Conservation (phyloP, 306 rosid genomes). For the Ochetophila trinervis region DNA sequence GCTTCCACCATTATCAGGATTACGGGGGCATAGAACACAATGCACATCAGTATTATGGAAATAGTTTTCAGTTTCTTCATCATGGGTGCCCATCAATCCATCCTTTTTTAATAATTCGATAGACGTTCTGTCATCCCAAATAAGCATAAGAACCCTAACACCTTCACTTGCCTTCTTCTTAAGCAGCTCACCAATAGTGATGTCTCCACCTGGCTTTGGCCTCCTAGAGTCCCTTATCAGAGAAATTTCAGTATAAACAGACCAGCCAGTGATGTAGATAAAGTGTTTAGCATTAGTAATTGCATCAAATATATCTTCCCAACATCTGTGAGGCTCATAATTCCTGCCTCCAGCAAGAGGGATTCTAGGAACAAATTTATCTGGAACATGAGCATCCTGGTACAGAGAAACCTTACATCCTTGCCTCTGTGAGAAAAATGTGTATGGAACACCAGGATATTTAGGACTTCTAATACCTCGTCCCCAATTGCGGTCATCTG, state of each 20-base stretch:
- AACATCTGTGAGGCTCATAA: slow-evolving; percentile 47
- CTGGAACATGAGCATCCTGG: slow-evolving; percentile 52
- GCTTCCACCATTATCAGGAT: slow-evolving; percentile 48
- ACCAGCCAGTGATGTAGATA: slow-evolving; percentile 55
- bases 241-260: slow-evolving; percentile 39
- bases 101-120: slow-evolving; percentile 34
- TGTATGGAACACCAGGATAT: slow-evolving; percentile 52
- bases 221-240: slow-evolving; percentile 44
- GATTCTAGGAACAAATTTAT: slow-evolving; percentile 39
- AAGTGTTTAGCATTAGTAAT: slow-evolving; percentile 47
- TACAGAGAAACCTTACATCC: slow-evolving; percentile 44
- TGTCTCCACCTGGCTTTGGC: slow-evolving; percentile 46
- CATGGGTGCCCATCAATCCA: slow-evolving; percentile 54
- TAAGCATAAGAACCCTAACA: slow-evolving; percentile 45
- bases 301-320: slow-evolving; percentile 55
- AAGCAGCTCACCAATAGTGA: slow-evolving; percentile 39
- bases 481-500: slow-evolving; percentile 42
- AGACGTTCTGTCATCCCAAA: slow-evolving; percentile 54
- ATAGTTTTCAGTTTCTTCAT: slow-evolving; percentile 40
- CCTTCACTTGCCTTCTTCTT: slow-evolving; percentile 50
- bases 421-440: slow-evolving; percentile 41
- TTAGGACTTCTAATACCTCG: slow-evolving; percentile 39
- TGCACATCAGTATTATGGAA: slow-evolving; percentile 35
- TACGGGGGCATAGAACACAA: slow-evolving; percentile 49
- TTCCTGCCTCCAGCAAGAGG: slow-evolving; percentile 48